These are phyloP conservation scores for Thermochaetoides dissita DNA, from an alignment of 2,329 filamentous ascomycete genomes.

Conservation along the genomic window DNA sequence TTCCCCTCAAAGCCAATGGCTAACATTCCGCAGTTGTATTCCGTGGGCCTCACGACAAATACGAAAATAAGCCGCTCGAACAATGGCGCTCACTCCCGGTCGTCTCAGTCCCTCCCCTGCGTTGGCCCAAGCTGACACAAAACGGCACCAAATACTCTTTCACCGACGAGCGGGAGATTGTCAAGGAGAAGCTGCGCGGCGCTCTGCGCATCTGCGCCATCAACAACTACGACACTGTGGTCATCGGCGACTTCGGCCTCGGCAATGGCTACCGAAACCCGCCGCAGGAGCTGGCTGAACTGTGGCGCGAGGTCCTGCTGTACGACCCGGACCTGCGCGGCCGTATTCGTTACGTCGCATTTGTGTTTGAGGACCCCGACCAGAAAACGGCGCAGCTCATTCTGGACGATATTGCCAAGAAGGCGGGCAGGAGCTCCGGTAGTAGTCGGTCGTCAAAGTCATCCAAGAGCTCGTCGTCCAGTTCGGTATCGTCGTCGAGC, in stretches of 20 bases:
- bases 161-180: constrained; percentile 53
- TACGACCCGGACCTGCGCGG: constrained; percentile 49
- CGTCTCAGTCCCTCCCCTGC: constrained; percentile 58
- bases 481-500: constrained; percentile 15
- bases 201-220: constrained; percentile 56
- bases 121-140: constrained; percentile 59
- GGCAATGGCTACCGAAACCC: constrained; percentile 52
- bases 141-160: constrained; percentile 58
- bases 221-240: constrained; percentile 41
- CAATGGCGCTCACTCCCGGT: constrained; percentile 49
- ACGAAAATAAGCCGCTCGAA: constrained; percentile 39
- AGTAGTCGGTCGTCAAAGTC: constrained; percentile 21
- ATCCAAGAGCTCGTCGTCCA: constrained; percentile 18
- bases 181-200: constrained; percentile 57
- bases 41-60: constrained; percentile 53
- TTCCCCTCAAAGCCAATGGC: no score
- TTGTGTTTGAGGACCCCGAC: constrained; percentile 46
- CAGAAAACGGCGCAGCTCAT: constrained; percentile 41
- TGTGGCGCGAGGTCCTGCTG: constrained; percentile 52
- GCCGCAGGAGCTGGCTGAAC: constrained; percentile 47
- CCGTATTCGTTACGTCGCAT: constrained; percentile 47
- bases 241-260: constrained; percentile 51
- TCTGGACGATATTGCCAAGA: constrained; percentile 41
- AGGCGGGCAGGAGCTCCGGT: constrained; percentile 22
- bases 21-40: constrained; percentile 42